A percentile compares a stretch with the other conserved stretches of the same genome.
Conservation (phyloP, 108 stramenopile genomes). For the Fistulifera pelliculosa region DNA sequence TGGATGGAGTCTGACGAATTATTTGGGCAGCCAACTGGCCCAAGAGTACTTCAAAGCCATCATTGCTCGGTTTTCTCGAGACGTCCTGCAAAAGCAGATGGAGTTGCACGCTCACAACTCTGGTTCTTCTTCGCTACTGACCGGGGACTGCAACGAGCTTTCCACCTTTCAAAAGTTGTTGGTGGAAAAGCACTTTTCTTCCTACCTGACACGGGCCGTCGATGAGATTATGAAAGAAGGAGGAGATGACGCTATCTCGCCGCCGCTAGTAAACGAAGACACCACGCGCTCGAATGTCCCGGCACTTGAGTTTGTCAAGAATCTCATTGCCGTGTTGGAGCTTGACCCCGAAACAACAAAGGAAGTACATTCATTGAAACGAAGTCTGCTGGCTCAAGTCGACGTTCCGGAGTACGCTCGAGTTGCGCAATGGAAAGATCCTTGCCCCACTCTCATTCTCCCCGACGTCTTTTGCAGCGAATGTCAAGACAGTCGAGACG, state of each 20-base stretch:
- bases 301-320: constrained; percentile 93
- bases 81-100: constrained; percentile 63
- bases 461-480: constrained; percentile 91
- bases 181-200: constrained; percentile 70
- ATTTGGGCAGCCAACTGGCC: constrained; percentile 67
- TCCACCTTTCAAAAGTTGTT: constrained; percentile 66
- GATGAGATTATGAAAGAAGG: constrained; percentile 72
- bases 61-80: constrained; percentile 72
- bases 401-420: constrained; percentile 90
- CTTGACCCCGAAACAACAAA: constrained; percentile 79
- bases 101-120: constrained; percentile 34
- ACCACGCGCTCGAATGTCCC: constrained; percentile 18
- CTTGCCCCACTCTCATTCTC: constrained; percentile 79
- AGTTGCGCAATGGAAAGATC: constrained; percentile 80
- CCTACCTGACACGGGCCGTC: constrained; percentile 62
- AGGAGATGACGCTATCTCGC: constrained; percentile 33
- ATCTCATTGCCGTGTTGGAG: constrained; percentile 70
- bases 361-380: constrained; percentile 74
- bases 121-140: not conserved
- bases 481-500: constrained; percentile 86
- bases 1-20: constrained; percentile 82
- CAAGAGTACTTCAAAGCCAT: constrained; percentile 80
- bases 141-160: constrained; percentile 33
- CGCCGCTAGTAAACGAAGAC: constrained; percentile 23
- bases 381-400: constrained; percentile 86